A percentile compares a stretch with the other conserved stretches of the same genome.
These are phyloP conservation scores for Xylaria acuta DNA, from an alignment of 495 filamentous ascomycete genomes.

Conservation along the genomic window DNA sequence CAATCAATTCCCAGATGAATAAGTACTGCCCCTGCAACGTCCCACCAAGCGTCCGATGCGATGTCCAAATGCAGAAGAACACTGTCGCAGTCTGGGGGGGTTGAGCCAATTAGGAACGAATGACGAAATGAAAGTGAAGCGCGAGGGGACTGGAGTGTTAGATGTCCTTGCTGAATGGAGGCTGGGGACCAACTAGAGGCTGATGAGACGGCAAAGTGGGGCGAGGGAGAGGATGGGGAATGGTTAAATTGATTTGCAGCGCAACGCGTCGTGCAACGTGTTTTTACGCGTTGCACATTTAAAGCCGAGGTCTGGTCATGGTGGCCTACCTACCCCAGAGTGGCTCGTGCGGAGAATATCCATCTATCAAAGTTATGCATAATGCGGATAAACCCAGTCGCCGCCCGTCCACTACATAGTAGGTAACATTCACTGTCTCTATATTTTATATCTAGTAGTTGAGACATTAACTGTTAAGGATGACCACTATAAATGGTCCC, in stretches of 20 bases:
- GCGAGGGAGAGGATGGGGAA: background rate
- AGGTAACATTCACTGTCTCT: too few species aligned
- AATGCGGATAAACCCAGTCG: background rate
- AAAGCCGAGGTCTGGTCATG: background rate
- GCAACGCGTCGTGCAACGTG: slow-evolving; percentile 12
- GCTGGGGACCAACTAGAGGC: background rate
- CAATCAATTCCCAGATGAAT: background rate
- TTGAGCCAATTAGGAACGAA: slow-evolving; percentile 6
- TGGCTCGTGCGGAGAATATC: background rate
- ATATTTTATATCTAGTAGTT: background rate
- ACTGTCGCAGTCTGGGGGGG: background rate
- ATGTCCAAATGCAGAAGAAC: slow-evolving; percentile 15
- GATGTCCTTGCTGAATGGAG: slow-evolving; percentile 7
- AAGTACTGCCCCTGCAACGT: slow-evolving; percentile 17
- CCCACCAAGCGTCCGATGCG: background rate
- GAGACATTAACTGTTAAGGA: background rate
- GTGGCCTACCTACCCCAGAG: background rate
- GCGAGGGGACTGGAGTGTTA: background rate
- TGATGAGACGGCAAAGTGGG: slow-evolving; percentile 10
- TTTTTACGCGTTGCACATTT: slow-evolving; percentile 20
- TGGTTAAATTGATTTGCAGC: background rate
- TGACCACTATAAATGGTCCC: background rate
- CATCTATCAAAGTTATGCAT: background rate
- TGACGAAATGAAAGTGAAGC: slow-evolving; percentile 20
- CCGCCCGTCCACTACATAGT: too few species aligned